Percentiles rank a stretch among this genome's conserved stretches.
phyloP scores from a whole-genome alignment of 2,329 filamentous ascomycete species.

The Alternaria sp. region DNA sequence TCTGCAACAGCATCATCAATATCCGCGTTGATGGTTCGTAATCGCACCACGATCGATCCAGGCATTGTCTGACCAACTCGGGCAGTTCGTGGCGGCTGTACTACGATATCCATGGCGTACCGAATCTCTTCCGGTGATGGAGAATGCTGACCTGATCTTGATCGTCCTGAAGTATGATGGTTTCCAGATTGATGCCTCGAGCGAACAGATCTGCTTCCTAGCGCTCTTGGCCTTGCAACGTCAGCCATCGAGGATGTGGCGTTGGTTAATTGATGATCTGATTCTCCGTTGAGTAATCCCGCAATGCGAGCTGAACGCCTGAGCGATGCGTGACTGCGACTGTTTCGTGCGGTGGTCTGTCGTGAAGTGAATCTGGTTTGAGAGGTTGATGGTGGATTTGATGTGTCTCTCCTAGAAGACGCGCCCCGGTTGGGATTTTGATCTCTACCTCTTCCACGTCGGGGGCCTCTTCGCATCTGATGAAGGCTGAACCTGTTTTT shows the following conservation, averaged over 20 bases:
- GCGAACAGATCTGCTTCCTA: constrained; percentile 43
- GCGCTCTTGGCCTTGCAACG: constrained; percentile 47
- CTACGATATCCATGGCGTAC: constrained; percentile 51
- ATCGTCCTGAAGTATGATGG: constrained; percentile 30
- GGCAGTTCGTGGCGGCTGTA: constrained; percentile 48
- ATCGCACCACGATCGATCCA: constrained; percentile 45
- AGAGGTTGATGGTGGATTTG: constrained; percentile 26
- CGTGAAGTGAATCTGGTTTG: constrained; percentile 22
- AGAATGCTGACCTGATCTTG: constrained; percentile 36
- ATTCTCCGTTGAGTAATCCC: constrained; percentile 39
- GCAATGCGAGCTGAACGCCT: constrained; percentile 47
- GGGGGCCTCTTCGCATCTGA: constrained; percentile 49
- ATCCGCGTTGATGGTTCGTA: constrained; percentile 43
- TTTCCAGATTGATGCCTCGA: constrained; percentile 39
- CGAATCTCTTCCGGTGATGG: constrained; percentile 40
- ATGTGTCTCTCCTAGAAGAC: constrained; percentile 36
- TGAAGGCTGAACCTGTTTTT: constrained; percentile 41
- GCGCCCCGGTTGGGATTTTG: constrained; percentile 36
- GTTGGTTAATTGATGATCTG: constrained; percentile 24
- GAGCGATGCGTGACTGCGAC: constrained; percentile 33
- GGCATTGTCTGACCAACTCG: constrained; percentile 43
- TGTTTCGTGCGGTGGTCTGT: constrained; percentile 24
- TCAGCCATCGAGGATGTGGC: constrained; percentile 45
- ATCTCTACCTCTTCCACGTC: constrained; percentile 48
- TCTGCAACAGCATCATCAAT: constrained; percentile 44